A percentile compares a stretch with the other conserved stretches of the same genome.
phyloP scores from a whole-genome alignment of 495 filamentous ascomycete species.

The Penicillium crystallinum region DNA sequence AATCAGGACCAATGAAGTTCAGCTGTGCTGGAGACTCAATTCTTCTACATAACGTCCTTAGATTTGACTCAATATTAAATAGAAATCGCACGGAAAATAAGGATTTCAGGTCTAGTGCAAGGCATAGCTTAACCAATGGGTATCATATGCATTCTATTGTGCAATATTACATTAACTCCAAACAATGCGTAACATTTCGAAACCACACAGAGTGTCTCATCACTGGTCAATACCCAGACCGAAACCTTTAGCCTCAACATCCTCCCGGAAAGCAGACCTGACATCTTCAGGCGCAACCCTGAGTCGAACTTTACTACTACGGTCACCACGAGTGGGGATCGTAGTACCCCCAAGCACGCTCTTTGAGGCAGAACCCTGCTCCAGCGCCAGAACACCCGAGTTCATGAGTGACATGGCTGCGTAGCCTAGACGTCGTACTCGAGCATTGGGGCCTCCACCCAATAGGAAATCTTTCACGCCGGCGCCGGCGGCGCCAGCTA shows the following conservation, averaged over 20 bases:
- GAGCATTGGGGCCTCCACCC: slow-evolving; percentile 38
- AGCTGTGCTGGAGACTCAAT: slow-evolving; percentile 2
- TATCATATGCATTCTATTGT: slow-evolving; percentile 25
- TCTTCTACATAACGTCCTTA: neutral
- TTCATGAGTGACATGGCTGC: slow-evolving; percentile 80
- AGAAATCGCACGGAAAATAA: neutral
- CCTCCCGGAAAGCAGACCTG: slow-evolving; percentile 77
- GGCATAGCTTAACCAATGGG: slow-evolving; percentile 9
- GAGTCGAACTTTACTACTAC: slow-evolving; percentile 80
- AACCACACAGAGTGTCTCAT: neutral
- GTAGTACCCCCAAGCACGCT: slow-evolving; percentile 30
- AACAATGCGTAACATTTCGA: slow-evolving; percentile 3
- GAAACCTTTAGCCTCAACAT: slow-evolving; percentile 75
- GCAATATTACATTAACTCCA: slow-evolving; percentile 12
- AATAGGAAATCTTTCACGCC: slow-evolving; percentile 42
- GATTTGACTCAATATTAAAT: neutral
- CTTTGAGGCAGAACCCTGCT: slow-evolving; percentile 44
- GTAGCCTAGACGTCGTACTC: slow-evolving; percentile 61
- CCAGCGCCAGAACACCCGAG: slow-evolving; percentile 79
- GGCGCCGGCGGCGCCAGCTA: slow-evolving; percentile 36
- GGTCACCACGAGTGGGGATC: slow-evolving; percentile 60
- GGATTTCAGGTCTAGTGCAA: neutral
- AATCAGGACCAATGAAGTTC: neutral
- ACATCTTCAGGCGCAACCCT: slow-evolving; percentile 88
- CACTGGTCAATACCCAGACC: slow-evolving; percentile 44